A percentile compares a stretch with the other conserved stretches of the same genome.
Conservation (phyloP, 495 filamentous ascomycete genomes). For the Astrothelium macrocarpum region DNA sequence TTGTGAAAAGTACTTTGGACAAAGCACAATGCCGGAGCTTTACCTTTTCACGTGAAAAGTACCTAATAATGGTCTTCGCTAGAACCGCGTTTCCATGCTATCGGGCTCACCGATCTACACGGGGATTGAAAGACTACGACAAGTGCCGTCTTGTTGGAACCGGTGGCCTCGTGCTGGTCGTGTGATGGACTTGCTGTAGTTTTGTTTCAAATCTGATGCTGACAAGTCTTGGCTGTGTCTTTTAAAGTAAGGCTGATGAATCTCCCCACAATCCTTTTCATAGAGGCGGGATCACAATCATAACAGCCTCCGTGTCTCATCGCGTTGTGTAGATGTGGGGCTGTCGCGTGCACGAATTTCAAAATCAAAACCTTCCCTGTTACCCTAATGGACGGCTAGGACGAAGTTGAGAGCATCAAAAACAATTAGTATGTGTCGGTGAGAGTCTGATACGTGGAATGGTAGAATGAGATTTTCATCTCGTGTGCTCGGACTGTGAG, state of each 20-base stretch:
- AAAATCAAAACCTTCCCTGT: background rate
- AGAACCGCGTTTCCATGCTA: background rate
- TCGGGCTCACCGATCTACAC: background rate
- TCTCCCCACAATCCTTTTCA: background rate
- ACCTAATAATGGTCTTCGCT: slow-evolving; percentile 3
- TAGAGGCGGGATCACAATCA: background rate
- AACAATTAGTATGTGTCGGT: background rate
- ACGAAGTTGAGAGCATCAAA: background rate
- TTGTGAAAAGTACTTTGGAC: background rate
- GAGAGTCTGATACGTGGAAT: background rate
- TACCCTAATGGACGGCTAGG: background rate
- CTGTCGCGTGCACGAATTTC: background rate
- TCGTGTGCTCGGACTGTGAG: background rate
- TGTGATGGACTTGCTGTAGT: slow-evolving; percentile 6
- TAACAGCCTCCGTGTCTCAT: background rate
- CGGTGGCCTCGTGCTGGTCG: background rate
- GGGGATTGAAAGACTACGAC: background rate
- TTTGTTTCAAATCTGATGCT: background rate
- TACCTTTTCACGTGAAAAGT: background rate
- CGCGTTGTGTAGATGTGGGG: background rate
- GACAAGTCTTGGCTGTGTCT: slow-evolving; percentile 1
- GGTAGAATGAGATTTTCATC: background rate
- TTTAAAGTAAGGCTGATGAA: background rate
- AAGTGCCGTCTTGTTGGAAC: slow-evolving; percentile 6
- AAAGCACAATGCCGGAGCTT: background rate